These are phyloP conservation scores for Tricholoma saponaceum DNA, from an alignment of 768 basidiomycete species.

Conservation along the genomic window DNA sequence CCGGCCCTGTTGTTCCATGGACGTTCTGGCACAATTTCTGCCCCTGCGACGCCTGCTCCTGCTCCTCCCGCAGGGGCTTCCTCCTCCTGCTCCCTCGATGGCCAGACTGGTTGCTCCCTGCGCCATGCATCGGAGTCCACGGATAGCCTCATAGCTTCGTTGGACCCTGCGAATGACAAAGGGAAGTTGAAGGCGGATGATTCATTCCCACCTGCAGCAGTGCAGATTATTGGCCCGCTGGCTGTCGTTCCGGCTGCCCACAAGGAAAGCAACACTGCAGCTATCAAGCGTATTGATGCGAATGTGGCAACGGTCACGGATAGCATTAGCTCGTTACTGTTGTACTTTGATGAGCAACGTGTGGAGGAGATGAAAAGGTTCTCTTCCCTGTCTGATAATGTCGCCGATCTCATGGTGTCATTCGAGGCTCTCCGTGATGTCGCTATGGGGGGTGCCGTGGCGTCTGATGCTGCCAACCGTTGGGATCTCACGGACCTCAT, in stretches of 20 bases:
- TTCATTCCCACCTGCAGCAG: no score
- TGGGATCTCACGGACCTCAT: no score
- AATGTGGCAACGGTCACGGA: background rate
- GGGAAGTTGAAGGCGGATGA: no score
- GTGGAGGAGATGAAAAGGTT: background rate
- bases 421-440: no score
- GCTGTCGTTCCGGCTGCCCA: no score
- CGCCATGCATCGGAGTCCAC: background rate
- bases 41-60: background rate
- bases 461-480: background rate
- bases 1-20: no score
- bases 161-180: no score
- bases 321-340: background rate
- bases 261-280: background rate
- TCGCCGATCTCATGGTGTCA: background rate
- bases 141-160: background rate
- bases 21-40: no score
- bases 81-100: background rate
- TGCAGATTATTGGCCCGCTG: no score
- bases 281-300: background rate
- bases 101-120: background rate
- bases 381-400: background rate
- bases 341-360: background rate
- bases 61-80: background rate
- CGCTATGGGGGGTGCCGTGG: no score